Evolutionary conservation across 257 asterid species (phyloP).

Genomic region (Ophiorrhiza pumila): DNA sequence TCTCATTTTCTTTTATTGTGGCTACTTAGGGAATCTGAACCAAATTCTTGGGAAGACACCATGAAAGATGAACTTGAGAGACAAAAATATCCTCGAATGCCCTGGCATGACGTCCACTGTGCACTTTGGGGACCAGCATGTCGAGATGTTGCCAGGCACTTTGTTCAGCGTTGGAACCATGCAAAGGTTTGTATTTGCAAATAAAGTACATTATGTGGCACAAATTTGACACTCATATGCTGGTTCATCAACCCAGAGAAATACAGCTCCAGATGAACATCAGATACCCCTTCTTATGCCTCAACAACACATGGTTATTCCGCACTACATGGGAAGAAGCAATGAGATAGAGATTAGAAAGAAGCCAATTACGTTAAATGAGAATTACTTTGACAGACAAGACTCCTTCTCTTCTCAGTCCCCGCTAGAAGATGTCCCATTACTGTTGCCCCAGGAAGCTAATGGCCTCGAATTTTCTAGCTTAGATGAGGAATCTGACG

Average conservation of each 20-base stretch:
- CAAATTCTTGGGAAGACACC: conserved; percentile 94
- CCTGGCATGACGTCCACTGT: conserved; percentile 99
- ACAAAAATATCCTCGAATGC: conserved; percentile 88
- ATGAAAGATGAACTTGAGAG: conserved; percentile 87
- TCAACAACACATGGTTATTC: conserved; percentile 96
- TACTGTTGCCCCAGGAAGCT: conserved; percentile 88
- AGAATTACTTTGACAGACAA: conserved; percentile 34
- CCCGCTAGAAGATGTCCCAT: conserved; percentile 72
- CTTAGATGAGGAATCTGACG: conserved; percentile 30
- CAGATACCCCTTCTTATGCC: conserved; percentile 90
- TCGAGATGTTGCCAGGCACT: conserved; percentile 93
- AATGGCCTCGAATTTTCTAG: conserved; percentile 35
- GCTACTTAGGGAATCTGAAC: conserved; percentile 81
- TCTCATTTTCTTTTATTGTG: background rate
- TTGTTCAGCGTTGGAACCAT: conserved; percentile 98
- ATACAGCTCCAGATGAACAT: conserved; percentile 82
- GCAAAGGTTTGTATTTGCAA: conserved; percentile 62
- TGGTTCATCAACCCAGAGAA: conserved; percentile 54
- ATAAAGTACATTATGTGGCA: conserved; percentile 9
- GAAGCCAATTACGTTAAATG: conserved; percentile 31
- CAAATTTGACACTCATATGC: conserved; percentile 28
- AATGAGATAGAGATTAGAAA: conserved; percentile 38
- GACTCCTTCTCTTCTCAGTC: conserved; percentile 61
- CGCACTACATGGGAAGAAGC: conserved; percentile 92
- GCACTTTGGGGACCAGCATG: conserved; percentile 98